Percentiles rank a stretch among this genome's conserved stretches.
Evolutionary conservation across 2,329 filamentous ascomycete species (phyloP).

Genomic region (Aureobasidium melanogenum): DNA sequence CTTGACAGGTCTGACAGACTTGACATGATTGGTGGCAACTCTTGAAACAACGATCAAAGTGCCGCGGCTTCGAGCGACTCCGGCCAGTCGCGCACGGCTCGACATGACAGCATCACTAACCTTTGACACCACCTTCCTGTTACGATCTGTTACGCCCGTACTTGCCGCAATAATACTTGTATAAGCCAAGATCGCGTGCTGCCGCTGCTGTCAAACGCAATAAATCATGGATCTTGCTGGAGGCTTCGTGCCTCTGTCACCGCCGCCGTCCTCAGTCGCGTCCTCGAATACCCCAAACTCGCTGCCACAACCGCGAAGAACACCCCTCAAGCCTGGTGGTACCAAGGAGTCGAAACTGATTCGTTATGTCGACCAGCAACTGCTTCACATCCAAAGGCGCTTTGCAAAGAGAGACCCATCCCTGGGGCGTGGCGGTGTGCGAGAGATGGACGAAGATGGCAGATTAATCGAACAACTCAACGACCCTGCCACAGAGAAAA

Average conservation of each 20-base stretch:
- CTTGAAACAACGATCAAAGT: not conserved
- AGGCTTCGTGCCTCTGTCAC: slow-evolving; percentile 29
- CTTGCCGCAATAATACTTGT: not conserved
- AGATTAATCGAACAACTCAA: slow-evolving; percentile 9
- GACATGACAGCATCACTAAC: no score
- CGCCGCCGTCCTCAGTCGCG: slow-evolving; percentile 39
- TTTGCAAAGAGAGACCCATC: slow-evolving; percentile 39
- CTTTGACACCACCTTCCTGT: slow-evolving; percentile 3
- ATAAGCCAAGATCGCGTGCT: not conserved
- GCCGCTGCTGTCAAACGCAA: not conserved
- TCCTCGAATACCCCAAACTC: slow-evolving; percentile 31
- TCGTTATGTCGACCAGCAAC: slow-evolving; percentile 45
- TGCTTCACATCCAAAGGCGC: slow-evolving; percentile 43
- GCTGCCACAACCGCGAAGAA: slow-evolving; percentile 44
- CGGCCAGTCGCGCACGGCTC: not conserved
- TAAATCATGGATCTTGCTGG: slow-evolving; percentile 5
- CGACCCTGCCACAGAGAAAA: slow-evolving; percentile 11
- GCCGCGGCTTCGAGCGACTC: not conserved
- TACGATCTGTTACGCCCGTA: not conserved
- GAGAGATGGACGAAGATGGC: slow-evolving; percentile 13
- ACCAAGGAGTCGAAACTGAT: slow-evolving; percentile 51
- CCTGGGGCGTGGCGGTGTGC: slow-evolving; percentile 17
- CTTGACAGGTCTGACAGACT: no score
- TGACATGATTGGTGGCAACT: not conserved
- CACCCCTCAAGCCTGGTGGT: slow-evolving; percentile 47